These are phyloP conservation scores for Lindgomyces ingoldianus DNA, from an alignment of 495 filamentous ascomycete genomes.

Conservation along the genomic window DNA sequence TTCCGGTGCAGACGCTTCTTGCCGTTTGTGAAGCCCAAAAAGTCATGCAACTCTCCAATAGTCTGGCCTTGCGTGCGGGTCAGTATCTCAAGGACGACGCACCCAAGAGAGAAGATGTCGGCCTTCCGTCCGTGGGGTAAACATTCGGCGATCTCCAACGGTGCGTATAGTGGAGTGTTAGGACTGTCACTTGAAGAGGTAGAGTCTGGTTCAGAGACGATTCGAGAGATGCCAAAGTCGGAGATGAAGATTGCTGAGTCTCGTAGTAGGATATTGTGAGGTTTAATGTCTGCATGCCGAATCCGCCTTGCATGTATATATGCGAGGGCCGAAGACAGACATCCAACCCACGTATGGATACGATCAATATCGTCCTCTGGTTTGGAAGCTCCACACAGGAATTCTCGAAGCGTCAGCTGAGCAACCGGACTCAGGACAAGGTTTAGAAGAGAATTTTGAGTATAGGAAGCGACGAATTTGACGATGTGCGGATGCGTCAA, in stretches of 20 bases:
- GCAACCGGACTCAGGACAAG: conserved; percentile 30
- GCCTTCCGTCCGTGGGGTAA: conserved; percentile 26
- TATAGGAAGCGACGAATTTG: conserved; percentile 20
- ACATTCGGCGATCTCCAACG: conserved; percentile 23
- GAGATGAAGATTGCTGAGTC: conserved; percentile 18
- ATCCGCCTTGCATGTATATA: conserved; percentile 25
- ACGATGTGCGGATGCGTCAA: conserved; percentile 30
- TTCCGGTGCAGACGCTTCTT: neutral
- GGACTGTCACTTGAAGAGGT: conserved; percentile 31
- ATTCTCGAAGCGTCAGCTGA: conserved; percentile 18
- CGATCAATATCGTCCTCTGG: neutral
- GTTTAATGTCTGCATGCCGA: conserved; percentile 31
- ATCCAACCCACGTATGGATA: conserved; percentile 24
- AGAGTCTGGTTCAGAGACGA: conserved; percentile 31
- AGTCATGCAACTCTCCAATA: conserved; percentile 5
- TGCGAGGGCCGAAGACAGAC: conserved; percentile 29
- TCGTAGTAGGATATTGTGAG: conserved; percentile 24
- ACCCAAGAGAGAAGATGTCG: conserved; percentile 32
- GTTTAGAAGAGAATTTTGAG: conserved; percentile 12
- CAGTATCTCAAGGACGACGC: conserved; percentile 28
- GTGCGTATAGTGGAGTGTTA: conserved; percentile 28
- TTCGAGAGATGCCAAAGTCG: conserved; percentile 31
- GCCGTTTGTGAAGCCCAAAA: conserved; percentile 13
- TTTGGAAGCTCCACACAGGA: neutral
- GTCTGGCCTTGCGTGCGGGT: conserved; percentile 14